These are phyloP conservation scores for Hymenoscyphus salicellus DNA, from an alignment of 2,329 filamentous ascomycete species.

Conservation along the genomic window DNA sequence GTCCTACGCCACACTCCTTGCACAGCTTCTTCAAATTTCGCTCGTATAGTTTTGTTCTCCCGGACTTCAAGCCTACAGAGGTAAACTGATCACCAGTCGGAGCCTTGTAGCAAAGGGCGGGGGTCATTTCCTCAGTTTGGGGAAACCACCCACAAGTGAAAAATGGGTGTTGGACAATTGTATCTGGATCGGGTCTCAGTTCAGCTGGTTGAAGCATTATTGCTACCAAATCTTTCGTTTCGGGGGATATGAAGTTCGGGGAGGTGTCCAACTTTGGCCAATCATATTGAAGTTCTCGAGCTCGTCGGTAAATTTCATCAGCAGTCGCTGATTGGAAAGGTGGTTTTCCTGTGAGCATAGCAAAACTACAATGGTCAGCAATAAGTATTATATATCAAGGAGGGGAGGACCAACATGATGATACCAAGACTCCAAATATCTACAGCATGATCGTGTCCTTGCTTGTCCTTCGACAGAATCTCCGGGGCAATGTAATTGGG, in stretches of 20 bases:
- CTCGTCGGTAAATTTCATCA: constrained; percentile 78
- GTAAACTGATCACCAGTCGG: constrained; percentile 57
- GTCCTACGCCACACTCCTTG: constrained; percentile 56
- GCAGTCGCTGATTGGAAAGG: constrained; percentile 92
- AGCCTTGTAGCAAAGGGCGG: constrained; percentile 54
- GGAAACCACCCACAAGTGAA: constrained; percentile 77
- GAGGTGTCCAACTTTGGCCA: constrained; percentile 69
- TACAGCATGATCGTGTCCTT: constrained; percentile 95
- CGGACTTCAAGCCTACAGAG: constrained; percentile 44
- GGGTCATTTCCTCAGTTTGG: constrained; percentile 54
- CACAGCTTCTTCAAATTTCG: constrained; percentile 58
- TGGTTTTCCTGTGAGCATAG: constrained; percentile 92
- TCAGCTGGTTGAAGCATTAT: constrained; percentile 74
- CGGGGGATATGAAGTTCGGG: constrained; percentile 67
- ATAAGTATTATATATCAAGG: constrained; percentile 14
- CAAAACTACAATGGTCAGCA: constrained; percentile 60
- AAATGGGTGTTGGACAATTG: constrained; percentile 75
- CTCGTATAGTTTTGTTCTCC: constrained; percentile 37
- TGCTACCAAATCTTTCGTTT: constrained; percentile 75
- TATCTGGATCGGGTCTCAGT: constrained; percentile 69
- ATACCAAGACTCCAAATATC: constrained; percentile 98
- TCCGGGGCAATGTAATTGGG: constrained; percentile 98
- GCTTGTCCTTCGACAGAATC: constrained; percentile 88
- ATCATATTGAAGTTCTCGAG: constrained; percentile 69
- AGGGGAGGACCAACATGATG: constrained; percentile 66